A percentile compares a stretch with the other conserved stretches of the same genome.
These are phyloP conservation scores for Suillus bovinus DNA, from an alignment of 768 basidiomycete species.

Conservation along the genomic window DNA sequence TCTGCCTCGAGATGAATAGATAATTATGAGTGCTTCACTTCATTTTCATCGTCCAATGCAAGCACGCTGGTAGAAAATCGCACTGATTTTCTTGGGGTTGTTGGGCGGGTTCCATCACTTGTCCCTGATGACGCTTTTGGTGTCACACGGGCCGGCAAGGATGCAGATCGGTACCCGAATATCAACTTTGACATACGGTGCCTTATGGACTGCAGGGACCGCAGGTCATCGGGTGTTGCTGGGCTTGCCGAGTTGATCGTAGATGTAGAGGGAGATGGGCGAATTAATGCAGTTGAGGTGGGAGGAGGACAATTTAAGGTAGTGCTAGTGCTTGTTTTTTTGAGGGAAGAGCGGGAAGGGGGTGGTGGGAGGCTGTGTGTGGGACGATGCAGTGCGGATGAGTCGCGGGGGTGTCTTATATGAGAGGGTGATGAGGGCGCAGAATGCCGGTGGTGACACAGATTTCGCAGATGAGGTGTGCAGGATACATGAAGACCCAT, in stretches of 20 bases:
- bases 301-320: conserved; percentile 24
- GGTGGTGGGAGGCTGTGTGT: conserved; percentile 48
- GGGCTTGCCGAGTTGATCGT: conserved; percentile 37
- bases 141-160: conserved; percentile 35
- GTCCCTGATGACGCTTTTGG: conserved; percentile 32
- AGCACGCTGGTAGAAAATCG: conserved; percentile 54
- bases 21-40: background rate
- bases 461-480: conserved; percentile 63
- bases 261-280: conserved; percentile 30
- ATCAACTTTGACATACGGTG: conserved; percentile 55
- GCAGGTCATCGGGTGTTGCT: conserved; percentile 25
- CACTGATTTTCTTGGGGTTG: conserved; percentile 58
- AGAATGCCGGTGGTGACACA: conserved; percentile 21
- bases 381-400: conserved; percentile 22
- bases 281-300: conserved; percentile 17
- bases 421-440: conserved; percentile 18
- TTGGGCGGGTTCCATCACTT: conserved; percentile 37
- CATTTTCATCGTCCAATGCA: conserved; percentile 23
- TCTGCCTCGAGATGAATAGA: background rate
- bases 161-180: conserved; percentile 39
- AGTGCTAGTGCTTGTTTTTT: conserved; percentile 42
- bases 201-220: conserved; percentile 42
- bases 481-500: conserved; percentile 80
- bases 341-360: conserved; percentile 65
- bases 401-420: conserved; percentile 30